Evolutionary conservation across 257 asterid species (phyloP).

Genomic region (Solanum chiquidenum): DNA sequence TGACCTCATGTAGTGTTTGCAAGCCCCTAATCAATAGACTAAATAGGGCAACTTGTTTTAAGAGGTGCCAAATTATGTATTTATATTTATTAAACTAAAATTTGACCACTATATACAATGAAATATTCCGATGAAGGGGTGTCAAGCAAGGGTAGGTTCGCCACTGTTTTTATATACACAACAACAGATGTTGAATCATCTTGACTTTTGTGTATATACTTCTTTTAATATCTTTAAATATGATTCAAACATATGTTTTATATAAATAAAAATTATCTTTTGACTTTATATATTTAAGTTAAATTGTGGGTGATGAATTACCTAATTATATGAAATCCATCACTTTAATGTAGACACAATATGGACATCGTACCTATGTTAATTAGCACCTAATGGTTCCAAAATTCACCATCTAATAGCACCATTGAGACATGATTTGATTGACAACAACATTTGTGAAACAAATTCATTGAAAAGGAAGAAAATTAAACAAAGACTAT

Average conservation of each 20-base stretch:
- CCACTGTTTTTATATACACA: too few species aligned
- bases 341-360: neutral
- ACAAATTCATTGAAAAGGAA: neutral
- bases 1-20: too few species aligned
- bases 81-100: too few species aligned
- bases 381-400: neutral
- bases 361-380: neutral
- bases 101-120: too few species aligned
- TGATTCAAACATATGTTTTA: too few species aligned
- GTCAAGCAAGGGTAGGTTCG: too few species aligned
- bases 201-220: neutral
- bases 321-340: neutral
- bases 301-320: neutral
- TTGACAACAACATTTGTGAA: neutral
- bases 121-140: too few species aligned
- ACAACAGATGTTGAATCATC: neutral
- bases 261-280: too few species aligned
- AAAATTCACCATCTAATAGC: conserved; percentile 1
- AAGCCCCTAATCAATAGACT: too few species aligned
- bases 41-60: too few species aligned
- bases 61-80: too few species aligned
- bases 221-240: too few species aligned
- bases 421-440: neutral
- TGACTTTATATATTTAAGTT: neutral
- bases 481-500: neutral